These are phyloP conservation scores for Neoboletus brunneissimus DNA, from an alignment of 768 basidiomycete species.

Conservation along the genomic window DNA sequence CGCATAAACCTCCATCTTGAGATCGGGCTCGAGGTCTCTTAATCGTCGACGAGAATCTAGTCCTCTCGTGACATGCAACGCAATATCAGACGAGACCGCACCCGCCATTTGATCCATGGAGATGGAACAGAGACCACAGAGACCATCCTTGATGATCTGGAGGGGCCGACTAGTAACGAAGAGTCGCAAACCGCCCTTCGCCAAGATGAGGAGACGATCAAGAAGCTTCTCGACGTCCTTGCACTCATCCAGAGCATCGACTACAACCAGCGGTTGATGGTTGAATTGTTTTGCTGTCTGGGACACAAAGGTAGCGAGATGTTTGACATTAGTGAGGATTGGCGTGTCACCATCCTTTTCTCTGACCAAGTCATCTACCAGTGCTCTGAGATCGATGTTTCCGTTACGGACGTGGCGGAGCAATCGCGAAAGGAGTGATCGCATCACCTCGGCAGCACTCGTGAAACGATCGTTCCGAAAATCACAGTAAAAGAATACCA, in stretches of 20 bases:
- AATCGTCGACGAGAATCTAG: slow-evolving; percentile 7
- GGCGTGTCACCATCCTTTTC: not conserved
- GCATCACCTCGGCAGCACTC: slow-evolving; percentile 8
- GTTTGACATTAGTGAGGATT: not conserved
- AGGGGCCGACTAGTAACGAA: slow-evolving; percentile 18
- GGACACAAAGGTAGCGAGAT: slow-evolving; percentile 3
- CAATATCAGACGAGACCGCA: slow-evolving; percentile 9
- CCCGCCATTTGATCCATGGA: slow-evolving; percentile 9
- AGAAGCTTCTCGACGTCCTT: slow-evolving; percentile 8
- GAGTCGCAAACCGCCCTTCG: slow-evolving; percentile 2
- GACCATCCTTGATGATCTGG: slow-evolving; percentile 6
- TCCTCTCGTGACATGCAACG: slow-evolving; percentile 12
- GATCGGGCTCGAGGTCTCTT: not conserved
- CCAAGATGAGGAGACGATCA: not conserved
- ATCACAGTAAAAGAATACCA: slow-evolving; percentile 21
- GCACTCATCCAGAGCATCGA: slow-evolving; percentile 26
- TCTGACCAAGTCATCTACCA: not conserved
- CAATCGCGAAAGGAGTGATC: slow-evolving; percentile 16
- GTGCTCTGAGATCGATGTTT: not conserved
- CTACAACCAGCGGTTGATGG: slow-evolving; percentile 7
- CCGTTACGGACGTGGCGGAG: not conserved
- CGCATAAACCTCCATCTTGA: slow-evolving; percentile 11
- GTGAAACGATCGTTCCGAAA: slow-evolving; percentile 5
- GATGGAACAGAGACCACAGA: slow-evolving; percentile 2
- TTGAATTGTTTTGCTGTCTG: not conserved